Base-by-base conservation (phyloP, 2,329 filamentous ascomycete species). In the Xylariomycetidae sp. region DNA sequence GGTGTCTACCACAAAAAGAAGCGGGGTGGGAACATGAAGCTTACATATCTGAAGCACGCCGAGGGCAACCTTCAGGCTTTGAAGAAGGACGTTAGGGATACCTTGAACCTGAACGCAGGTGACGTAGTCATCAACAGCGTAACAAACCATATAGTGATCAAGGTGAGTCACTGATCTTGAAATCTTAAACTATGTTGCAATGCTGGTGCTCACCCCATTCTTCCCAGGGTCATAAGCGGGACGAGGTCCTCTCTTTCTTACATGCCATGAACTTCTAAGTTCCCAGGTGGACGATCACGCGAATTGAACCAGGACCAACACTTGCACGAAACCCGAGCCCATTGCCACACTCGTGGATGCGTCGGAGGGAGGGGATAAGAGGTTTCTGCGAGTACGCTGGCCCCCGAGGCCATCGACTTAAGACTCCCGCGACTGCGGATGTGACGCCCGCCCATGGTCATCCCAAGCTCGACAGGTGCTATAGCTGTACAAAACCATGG, bases 11-110 rank as follows among this genome's bases (percentile, higher is more conserved):
- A 79, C 12, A 68, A 78, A 45, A 67, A 63, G 44, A 89, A 85
- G 64, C 71, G 77, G 10, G 87, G 87, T 32, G 85, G 86, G 10
- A 92, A 85, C 44, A 70, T 79, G 53, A 76, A 79, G 49, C 62
- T 84, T 50, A 93, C 90, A 5, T 60, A 76, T 36, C 63, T 98
- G 35, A 83, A 87, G 57, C 88, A 85, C 60, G 72, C 90, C 31
- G 78, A 86, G 37, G 92, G 92, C 12, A 74, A 94, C 55, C 52
- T 78, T 31, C 59, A 65, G 19, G 72, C 66, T 3, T 56, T 96
- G 43, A 69, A 75, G 40, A 59, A 71, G 22, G 82, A 88, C 47
- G 55, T 96, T 36, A 63, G 68, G 23, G 53, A 61, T 14, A 71
- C 68, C 9, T 58, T 95, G 40, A 61, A 67, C 2, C 52, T 90